Evolutionary conservation across 116 monocot species (phyloP), one percentile per base, ranked within the genome.

Genomic region (Thalassia testudinum): DNA sequence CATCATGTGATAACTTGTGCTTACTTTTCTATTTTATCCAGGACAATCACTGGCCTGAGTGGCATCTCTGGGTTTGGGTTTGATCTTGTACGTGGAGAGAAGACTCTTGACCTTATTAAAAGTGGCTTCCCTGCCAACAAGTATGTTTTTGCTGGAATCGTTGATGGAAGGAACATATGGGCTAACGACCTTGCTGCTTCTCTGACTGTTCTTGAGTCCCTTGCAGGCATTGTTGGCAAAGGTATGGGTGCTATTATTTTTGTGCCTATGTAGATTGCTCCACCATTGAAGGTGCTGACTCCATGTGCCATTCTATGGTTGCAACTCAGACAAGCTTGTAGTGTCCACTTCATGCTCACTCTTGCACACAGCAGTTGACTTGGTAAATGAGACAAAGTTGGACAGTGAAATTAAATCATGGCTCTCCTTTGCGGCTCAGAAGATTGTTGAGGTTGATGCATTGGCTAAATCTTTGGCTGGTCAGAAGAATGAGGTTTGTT

Each of bases 111-210:
- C 48, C 52, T 82, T 40, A 77, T 82, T 51, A 74, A 77, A 53
- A 70, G 66, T 54, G 66, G 67, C n/a, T 82, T 82, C 53, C 82
- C 82, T 10, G 47, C 82, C 19, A 64, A 65, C 24, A 82, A 82
- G 47, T 78, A 72, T 45, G 70, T 82, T 59, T 82, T 82, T 58
- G 82, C 82, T 44, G 82, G 82, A 57, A 66, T 82, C 65, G 82
- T 82, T 44, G 81, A 81, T 67, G 81, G 81, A 12, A 68, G 81
- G 62, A 81, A 81, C 62, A 81, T 81, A 34, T 82, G 82, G 82
- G 82, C 82, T 25, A 77, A 77, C 62, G 77, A 82, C 51, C 66
- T 82, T 12, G 52, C 73, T 67, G 60, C 66, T 22, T 82, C 82
- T 47, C 45, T 77, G 26, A 67, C n/a, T 26, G 59, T 69, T 57